Percentiles rank a stretch among this genome's conserved stretches.
Evolutionary conservation across 441 rosid species (phyloP).

Genomic region (Biscutella laevigata): DNA sequence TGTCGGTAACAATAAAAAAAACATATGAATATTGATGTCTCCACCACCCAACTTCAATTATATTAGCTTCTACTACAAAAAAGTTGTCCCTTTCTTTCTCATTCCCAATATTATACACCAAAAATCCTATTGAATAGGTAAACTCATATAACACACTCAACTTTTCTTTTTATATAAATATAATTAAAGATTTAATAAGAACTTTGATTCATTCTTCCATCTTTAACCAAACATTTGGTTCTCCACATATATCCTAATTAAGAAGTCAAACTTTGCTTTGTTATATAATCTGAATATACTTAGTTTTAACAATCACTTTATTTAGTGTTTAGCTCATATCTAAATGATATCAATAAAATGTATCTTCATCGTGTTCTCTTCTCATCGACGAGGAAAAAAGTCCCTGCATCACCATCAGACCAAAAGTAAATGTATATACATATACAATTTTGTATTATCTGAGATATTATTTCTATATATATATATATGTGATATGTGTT

Average conservation of each 20-base stretch:
- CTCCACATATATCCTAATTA: neutral
- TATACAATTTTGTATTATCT: neutral
- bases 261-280: neutral
- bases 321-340: neutral
- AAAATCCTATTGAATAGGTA: slow-evolving; percentile 19
- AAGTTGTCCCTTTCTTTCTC: slow-evolving; percentile 27
- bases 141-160: slow-evolving; percentile 21
- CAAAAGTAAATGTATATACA: neutral
- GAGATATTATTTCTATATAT: neutral
- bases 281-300: neutral
- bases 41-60: slow-evolving; percentile 22
- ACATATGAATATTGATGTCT: slow-evolving; percentile 8
- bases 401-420: slow-evolving; percentile 1
- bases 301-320: slow-evolving; percentile 2
- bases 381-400: neutral
- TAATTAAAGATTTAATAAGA: no score
- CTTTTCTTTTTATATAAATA: neutral
- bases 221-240: slow-evolving; percentile 11
- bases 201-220: slow-evolving; percentile 11
- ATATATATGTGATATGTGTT: slow-evolving; percentile 4
- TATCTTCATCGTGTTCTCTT: slow-evolving; percentile 21
- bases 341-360: neutral
- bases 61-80: slow-evolving; percentile 19
- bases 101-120: slow-evolving; percentile 14
- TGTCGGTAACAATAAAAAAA: slow-evolving; percentile 29